Evolutionary conservation across 2,329 filamentous ascomycete species (phyloP).

Genomic region (Zymoseptoria passerinii): DNA sequence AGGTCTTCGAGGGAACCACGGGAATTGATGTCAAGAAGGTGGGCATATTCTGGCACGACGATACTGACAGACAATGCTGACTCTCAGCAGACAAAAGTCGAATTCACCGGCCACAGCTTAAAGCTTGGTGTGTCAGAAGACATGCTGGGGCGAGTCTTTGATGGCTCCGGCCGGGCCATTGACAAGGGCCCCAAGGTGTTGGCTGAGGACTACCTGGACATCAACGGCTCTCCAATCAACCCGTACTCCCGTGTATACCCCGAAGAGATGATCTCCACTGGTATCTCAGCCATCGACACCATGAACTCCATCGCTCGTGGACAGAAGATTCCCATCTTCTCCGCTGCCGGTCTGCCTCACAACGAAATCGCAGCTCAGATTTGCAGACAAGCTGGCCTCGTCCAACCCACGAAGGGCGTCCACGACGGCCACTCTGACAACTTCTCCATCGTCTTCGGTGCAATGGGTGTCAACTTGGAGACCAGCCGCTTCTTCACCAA

Average conservation of each 20-base stretch:
- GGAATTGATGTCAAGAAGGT: constrained; percentile 98
- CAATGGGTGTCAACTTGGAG: constrained; percentile 99
- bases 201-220: constrained; percentile 96
- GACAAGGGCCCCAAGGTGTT: constrained; percentile 98
- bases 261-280: constrained; percentile 99
- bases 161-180: constrained; percentile 94
- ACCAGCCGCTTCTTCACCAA: constrained; percentile 96
- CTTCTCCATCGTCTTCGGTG: constrained; percentile 98
- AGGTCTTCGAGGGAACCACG: constrained; percentile 95
- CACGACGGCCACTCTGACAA: constrained; percentile 98
- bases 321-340: constrained; percentile 99
- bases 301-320: constrained; percentile 92
- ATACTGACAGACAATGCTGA: constrained; percentile 4
- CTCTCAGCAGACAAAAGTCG: constrained; percentile 70
- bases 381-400: constrained; percentile 90
- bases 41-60: constrained; percentile 7
- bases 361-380: constrained; percentile 99
- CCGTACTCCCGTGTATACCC: constrained; percentile 96
- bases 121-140: constrained; percentile 99
- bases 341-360: constrained; percentile 92
- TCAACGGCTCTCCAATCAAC: constrained; percentile 98
- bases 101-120: constrained; percentile 93
- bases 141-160: constrained; percentile 98
- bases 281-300: constrained; percentile 97
- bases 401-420: constrained; percentile 77